Base-by-base conservation (phyloP, 441 rosid genomes). In the Bocquillonia castaneifolia region DNA sequence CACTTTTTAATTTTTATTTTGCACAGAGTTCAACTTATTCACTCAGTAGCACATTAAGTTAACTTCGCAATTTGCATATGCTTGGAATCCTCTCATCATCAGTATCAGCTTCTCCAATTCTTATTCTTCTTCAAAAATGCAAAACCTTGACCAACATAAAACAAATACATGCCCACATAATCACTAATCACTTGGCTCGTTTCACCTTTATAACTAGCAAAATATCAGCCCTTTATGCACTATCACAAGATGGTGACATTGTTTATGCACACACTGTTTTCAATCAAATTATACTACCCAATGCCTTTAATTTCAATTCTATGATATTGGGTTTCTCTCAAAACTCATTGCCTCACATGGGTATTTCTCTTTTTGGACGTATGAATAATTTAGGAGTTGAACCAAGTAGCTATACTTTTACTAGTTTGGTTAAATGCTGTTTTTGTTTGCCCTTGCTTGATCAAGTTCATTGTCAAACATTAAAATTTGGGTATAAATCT, bases 111-210 rank as follows among this genome's bases (percentile, higher is more conserved):
- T 40, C 70, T 55, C 70, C 68, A 28, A 28, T 70, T 45, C 66
- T 73, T 25, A 31, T 56, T 63, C 74, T 64, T 17, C 45, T 72
- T 2, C 40, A 62, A 32, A 56, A 47, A 56, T 75, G 79, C 66
- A 65, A 37, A 57, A 37, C 20, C 58, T 22, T 60, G 60, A 14
- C 47, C 18, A 66, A 76, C 36, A 61, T 78, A 37, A 76, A 68
- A 53, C 82, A 76, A 74, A 74, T 76, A 26, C 84, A 76, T 31
- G 73, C 75, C 15, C 76, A 69, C 64, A 47, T 57, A 3, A 67
- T 78, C 67, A 64, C 67, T 17, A 59, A 51, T 23, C 75, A 73
- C 57, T 60, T 53, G 44, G 57, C 58, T 56, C 58, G 52, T 53
- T 70, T 63, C 72, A 18, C 79, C 29, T 76, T 68, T 71, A 34